phyloP scores from a whole-genome alignment of 345 rosid species.

The Eucalyptus erythrocorys region DNA sequence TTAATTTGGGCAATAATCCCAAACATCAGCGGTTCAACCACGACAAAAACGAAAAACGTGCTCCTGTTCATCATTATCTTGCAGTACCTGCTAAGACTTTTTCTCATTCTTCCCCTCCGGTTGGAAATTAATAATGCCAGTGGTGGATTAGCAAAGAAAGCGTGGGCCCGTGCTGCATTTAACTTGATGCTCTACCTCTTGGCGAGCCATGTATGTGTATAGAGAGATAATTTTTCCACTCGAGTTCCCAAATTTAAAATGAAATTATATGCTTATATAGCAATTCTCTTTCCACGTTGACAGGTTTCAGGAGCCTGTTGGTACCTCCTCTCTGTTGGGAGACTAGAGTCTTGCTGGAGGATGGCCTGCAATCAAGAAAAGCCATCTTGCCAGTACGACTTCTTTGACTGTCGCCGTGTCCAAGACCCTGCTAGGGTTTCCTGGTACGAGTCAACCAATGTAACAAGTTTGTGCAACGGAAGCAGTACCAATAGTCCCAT shows the following conservation, averaged over 20 bases:
- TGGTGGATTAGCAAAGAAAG: conserved; percentile 10
- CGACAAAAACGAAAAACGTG: neutral
- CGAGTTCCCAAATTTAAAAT: neutral
- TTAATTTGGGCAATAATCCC: conserved; percentile 12
- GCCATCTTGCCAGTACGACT: neutral
- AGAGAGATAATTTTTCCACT: neutral
- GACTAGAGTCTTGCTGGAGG: conserved; percentile 24
- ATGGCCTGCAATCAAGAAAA: conserved; percentile 11
- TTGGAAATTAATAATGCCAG: conserved; percentile 7
- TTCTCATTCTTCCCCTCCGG: conserved; percentile 9
- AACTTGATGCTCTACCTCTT: conserved; percentile 26
- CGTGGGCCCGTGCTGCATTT: conserved; percentile 22
- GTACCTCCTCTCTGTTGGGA: conserved; percentile 23
- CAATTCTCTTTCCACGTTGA: neutral
- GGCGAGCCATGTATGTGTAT: conserved; percentile 22
- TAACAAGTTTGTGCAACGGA: neutral
- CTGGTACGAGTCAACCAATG: neutral
- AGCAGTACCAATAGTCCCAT: neutral
- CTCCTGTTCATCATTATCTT: conserved; percentile 4
- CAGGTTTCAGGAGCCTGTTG: conserved; percentile 26
- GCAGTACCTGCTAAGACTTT: conserved; percentile 17
- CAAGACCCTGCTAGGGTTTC: neutral
- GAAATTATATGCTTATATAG: neutral
- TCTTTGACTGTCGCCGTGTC: conserved; percentile 3
- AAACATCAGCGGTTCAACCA: neutral